phyloP scores from a whole-genome alignment of 495 filamentous ascomycete species.

The Xylaria venustula region DNA sequence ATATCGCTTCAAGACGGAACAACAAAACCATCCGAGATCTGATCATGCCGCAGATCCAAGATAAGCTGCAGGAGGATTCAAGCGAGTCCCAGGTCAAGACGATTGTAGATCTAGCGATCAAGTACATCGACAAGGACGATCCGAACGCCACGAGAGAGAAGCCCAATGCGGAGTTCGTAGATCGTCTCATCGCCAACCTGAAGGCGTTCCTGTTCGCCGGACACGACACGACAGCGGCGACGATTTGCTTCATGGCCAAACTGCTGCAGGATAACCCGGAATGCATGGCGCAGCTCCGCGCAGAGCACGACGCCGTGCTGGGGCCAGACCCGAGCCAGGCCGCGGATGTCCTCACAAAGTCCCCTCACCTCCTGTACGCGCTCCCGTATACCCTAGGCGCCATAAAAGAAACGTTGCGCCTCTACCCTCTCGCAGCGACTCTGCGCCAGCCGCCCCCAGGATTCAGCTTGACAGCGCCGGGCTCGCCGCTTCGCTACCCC shows the following conservation, averaged over 20 bases:
- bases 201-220: conserved; percentile 45
- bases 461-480: conserved; percentile 23
- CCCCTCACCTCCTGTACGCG: conserved; percentile 33
- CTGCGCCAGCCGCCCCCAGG: conserved; percentile 29
- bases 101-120: conserved; percentile 28
- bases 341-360: conserved; percentile 14
- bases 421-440: conserved; percentile 37
- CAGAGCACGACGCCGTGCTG: conserved; percentile 45
- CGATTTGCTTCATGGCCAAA: conserved; percentile 38
- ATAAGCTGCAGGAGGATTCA: conserved; percentile 15
- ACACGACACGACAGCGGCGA: conserved; percentile 45
- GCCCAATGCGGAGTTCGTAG: conserved; percentile 22
- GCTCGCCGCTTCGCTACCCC: conserved; percentile 27
- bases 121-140: conserved; percentile 25
- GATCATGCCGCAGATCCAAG: conserved; percentile 26
- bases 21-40: conserved; percentile 24
- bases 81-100: conserved; percentile 21
- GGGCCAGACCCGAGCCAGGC: conserved; percentile 24
- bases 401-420: conserved; percentile 47
- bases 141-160: conserved; percentile 18
- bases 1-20: conserved; percentile 18
- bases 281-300: conserved; percentile 36
- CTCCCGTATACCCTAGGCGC: conserved; percentile 45
- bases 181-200: conserved; percentile 26
- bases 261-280: conserved; percentile 42